Evolutionary conservation across 306 rosid genomes (phyloP).

Genomic region (Cucurbita moschata): DNA sequence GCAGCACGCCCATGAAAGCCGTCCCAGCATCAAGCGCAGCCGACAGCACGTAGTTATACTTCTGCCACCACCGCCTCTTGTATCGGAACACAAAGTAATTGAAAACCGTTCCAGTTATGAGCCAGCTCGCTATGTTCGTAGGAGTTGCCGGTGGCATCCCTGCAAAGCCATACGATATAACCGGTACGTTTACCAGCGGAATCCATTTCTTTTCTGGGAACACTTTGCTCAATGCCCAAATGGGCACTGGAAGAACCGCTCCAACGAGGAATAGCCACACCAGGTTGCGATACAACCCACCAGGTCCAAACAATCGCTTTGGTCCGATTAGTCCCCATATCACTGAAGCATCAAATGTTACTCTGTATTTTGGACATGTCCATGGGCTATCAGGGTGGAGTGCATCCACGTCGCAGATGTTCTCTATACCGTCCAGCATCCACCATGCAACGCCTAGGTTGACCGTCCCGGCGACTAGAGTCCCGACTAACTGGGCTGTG

Average conservation of each 20-base stretch:
- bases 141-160: slow-evolving; percentile 99
- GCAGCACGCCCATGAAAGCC: slow-evolving; percentile 83
- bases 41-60: slow-evolving; percentile 76
- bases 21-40: slow-evolving; percentile 97
- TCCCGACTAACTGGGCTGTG: slow-evolving; percentile 90
- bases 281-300: slow-evolving; percentile 72
- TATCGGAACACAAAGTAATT: slow-evolving; percentile 73
- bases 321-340: slow-evolving; percentile 98
- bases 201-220: slow-evolving; percentile 90
- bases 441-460: slow-evolving; percentile 97
- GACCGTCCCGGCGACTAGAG: slow-evolving; percentile 56
- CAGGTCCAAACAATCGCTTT: slow-evolving; percentile 63
- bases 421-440: slow-evolving; percentile 74
- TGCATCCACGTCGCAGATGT: slow-evolving; percentile 58
- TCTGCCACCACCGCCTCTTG: slow-evolving; percentile 95
- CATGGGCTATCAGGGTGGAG: slow-evolving; percentile 71
- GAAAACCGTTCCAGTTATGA: slow-evolving; percentile 73
- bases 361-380: slow-evolving; percentile 95
- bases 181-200: slow-evolving; percentile 77
- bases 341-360: slow-evolving; percentile 89
- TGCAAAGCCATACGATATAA: slow-evolving; percentile 78
- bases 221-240: slow-evolving; percentile 67
- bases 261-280: slow-evolving; percentile 84
- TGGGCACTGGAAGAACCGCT: slow-evolving; percentile 75
- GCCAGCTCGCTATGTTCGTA: slow-evolving; percentile 94